Base-by-base conservation (phyloP, 495 filamentous ascomycete genomes). In the Penicillium psychrofluorescens region DNA sequence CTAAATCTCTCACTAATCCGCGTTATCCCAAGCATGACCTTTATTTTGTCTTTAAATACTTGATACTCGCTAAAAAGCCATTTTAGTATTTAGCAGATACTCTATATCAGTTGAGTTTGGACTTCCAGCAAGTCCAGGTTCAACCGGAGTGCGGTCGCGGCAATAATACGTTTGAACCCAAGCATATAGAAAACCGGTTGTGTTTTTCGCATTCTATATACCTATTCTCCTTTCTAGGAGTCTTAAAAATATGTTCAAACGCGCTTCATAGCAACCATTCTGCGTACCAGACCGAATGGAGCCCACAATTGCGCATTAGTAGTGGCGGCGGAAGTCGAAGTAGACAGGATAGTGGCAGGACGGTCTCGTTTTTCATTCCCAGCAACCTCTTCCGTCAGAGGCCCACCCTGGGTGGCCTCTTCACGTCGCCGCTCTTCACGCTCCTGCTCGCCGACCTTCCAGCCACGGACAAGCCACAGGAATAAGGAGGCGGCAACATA, bases 371-470 rank as follows among this genome's bases (percentile, higher is more conserved):
- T 64, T 33, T 59, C 49, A n/a, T 28, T 36, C 2, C 35, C 45
- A 6, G 9, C 40, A 16, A 11, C 4, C 7, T n/a, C 33, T 2
- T 6, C 15, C 11, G 53, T 44, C 12, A 57, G 43, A 11, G 54
- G 38, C 4, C 31, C 36, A n/a, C 42, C 36, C 11, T 35, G 54
- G 16, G 40, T 41, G 35, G 16, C 29, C 11, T 48, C 43, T 31
- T 55, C 44, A 9, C 36, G 40, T 4, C 45, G 16, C 39, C 55
- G 56, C 13, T 64, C 43, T 34, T 59, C 61, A 36, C 56, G 59
- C 51, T 78, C 69, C 28, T 78, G 36, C 31, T 80, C 76, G 1
- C 70, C 70, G 22, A 84, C 67, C 56, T 80, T 83, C 82, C 80
- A 83, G 6, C 63, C 58, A 32, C 66, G 51, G 11, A 69, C 67